Evolutionary conservation across 73 alveolate species (phyloP).

Genomic region (Urostyla sp.): DNA sequence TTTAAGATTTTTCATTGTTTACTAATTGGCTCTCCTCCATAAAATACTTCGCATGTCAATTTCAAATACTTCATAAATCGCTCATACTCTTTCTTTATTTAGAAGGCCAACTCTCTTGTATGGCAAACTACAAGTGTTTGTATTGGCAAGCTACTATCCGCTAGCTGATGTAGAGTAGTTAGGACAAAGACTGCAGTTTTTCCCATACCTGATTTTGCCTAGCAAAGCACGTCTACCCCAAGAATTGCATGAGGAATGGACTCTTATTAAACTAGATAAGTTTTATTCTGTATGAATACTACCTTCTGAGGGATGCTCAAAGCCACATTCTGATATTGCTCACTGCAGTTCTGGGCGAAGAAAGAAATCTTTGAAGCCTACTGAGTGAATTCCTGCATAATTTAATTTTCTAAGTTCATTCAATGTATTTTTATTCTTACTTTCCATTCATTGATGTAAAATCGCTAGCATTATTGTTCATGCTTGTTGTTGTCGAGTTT

Average conservation of each 20-base stretch:
- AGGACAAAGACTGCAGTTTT: slow-evolving; percentile 99
- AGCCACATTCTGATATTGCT: slow-evolving; percentile 91
- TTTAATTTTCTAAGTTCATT: neutral
- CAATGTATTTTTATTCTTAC: neutral
- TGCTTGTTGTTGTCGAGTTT: neutral
- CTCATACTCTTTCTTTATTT: slow-evolving; percentile 91
- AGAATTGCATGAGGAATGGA: slow-evolving; percentile 90
- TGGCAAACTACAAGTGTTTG: slow-evolving; percentile 92
- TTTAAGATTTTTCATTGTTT: slow-evolving; percentile 80
- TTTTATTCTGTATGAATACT: neutral
- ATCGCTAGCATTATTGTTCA: neutral
- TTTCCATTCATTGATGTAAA: neutral
- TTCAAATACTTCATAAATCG: slow-evolving; percentile 82
- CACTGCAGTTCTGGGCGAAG: slow-evolving; percentile 78
- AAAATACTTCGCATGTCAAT: slow-evolving; percentile 74
- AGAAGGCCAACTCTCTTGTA: slow-evolving; percentile 98
- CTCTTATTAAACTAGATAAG: slow-evolving; percentile 83
- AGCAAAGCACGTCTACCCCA: slow-evolving; percentile 94
- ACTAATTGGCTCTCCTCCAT: slow-evolving; percentile 90
- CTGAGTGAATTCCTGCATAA: slow-evolving; percentile 76
- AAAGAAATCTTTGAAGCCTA: slow-evolving; percentile 87
- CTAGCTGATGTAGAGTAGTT: slow-evolving; percentile 91
- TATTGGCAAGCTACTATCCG: slow-evolving; percentile 86
- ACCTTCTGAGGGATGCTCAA: slow-evolving; percentile 93
- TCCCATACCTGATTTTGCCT: slow-evolving; percentile 99